A percentile compares a stretch with the other conserved stretches of the same genome.
phyloP scores from a whole-genome alignment of 176 grass and related monocot genomes.

The Phragmites australis region DNA sequence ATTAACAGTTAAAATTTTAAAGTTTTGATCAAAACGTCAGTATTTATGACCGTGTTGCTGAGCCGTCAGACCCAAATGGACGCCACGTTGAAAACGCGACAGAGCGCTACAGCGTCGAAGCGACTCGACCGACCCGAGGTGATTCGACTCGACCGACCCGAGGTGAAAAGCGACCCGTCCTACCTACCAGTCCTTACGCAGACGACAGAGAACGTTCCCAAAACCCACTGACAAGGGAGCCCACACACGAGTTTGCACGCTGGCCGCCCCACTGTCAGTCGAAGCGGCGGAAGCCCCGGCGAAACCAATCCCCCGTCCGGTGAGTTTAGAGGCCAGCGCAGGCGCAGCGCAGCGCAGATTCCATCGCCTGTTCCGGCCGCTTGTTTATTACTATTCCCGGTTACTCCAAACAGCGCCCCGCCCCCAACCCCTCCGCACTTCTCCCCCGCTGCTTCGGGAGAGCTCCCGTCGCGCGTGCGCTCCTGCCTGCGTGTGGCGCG shows the following conservation, averaged over 20 bases:
- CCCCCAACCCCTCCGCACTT: background rate
- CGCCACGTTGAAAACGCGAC: constrained; percentile 14
- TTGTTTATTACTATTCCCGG: constrained; percentile 8
- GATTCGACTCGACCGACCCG: background rate
- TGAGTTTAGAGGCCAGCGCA: background rate
- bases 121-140: too few species aligned
- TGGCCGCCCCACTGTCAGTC: background rate
- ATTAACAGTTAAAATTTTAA: too few species aligned
- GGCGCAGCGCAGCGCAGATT: constrained; percentile 33
- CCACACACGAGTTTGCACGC: background rate
- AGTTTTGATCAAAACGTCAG: too few species aligned
- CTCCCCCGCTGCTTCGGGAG: constrained; percentile 1
- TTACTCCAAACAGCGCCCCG: background rate
- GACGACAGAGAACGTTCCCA: background rate
- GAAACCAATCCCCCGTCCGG: background rate
- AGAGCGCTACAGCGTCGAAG: too few species aligned
- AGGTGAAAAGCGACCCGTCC: background rate
- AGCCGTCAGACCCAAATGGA: background rate
- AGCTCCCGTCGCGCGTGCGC: constrained; percentile 6
- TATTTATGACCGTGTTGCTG: background rate
- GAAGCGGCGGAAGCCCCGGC: background rate
- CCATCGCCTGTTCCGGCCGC: background rate
- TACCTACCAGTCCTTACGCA: background rate
- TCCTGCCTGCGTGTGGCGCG: background rate
- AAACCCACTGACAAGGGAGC: background rate